Base-by-base conservation (phyloP, 2,329 filamentous ascomycete genomes). In the Raffaelea albimanens region DNA sequence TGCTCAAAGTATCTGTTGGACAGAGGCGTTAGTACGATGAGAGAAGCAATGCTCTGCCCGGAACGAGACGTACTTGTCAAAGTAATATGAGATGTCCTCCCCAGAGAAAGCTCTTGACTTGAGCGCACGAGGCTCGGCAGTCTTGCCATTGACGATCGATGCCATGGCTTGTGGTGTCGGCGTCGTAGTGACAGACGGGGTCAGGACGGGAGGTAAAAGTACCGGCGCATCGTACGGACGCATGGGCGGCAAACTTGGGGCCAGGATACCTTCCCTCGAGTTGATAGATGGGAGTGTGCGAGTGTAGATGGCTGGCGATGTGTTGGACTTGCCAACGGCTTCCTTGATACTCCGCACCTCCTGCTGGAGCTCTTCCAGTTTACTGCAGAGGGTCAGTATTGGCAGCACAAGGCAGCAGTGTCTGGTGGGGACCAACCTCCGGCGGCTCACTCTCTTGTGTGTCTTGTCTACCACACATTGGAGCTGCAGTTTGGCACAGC, bases 311-410 rank as follows among this genome's bases (percentile, higher is more conserved):
- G 52, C 47, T 39, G 54, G 21, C 44, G 53, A 8, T 38, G 45
- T 18, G 31, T 48, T 4, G 44, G 59, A 49, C 44, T 56, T 56
- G 23, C 58, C 62, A 39, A 78, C 74, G 40, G 67, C 71, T 53
- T 76, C 67, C 54, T 75, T 76, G 55, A 77, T 76, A 56, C 62
- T 72, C 52, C 66, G 69, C n/a, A 78, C 67, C 56, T 77, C 74
- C 50, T 73, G 69, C 44, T 72, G 73, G 4, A 78, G 62, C 51
- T 74, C 69, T 52, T 78, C 75, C 3, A 78, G 62, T 56, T 78
- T 78, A 55, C 75, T 77, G 42, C n/a, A 47, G n/a, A 39, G 19
- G 3, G n/a, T 50, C 21, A 50, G 47, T 16, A 29, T 2, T 5
- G 19, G 22, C 3, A 25, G 5, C 8, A 43, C 20, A 43, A 33